Conservation (phyloP, 2,329 filamentous ascomycete species). For the Hypoxylon sp. region DNA sequence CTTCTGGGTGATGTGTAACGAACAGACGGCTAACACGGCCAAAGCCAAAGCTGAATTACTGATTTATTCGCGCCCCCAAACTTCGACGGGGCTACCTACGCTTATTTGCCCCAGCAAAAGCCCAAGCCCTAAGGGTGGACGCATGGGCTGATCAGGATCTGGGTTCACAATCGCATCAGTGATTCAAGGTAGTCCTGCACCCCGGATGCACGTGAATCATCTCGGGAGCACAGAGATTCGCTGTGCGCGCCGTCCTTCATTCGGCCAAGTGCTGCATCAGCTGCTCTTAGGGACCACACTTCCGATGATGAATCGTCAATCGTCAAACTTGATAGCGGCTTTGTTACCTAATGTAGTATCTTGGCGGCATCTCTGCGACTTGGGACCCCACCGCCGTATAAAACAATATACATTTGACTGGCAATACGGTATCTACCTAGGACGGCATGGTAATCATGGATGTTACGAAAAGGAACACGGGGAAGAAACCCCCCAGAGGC, state of each 20-base stretch:
- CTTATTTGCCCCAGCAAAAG: constrained; percentile 26
- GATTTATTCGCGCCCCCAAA: constrained; percentile 1
- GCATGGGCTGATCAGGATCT: constrained; percentile 41
- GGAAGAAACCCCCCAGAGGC: not conserved
- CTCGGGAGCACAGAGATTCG: constrained; percentile 32
- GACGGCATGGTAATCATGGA: constrained; percentile 31
- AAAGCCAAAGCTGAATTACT: constrained; percentile 12
- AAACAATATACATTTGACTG: constrained; percentile 4
- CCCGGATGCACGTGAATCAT: constrained; percentile 40
- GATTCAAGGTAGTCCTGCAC: constrained; percentile 36
- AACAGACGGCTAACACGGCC: constrained; percentile 24
- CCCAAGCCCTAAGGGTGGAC: constrained; percentile 30
- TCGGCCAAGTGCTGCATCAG: constrained; percentile 31
- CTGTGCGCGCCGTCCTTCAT: constrained; percentile 27
- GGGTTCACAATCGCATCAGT: constrained; percentile 34
- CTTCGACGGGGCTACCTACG: constrained; percentile 21
- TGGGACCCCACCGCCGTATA: constrained; percentile 22
- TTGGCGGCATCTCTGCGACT: constrained; percentile 21
- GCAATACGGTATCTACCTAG: constrained; percentile 9
- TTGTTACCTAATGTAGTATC: constrained; percentile 41
- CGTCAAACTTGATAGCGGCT: constrained; percentile 33
- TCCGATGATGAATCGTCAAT: constrained; percentile 36
- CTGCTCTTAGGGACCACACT: constrained; percentile 3
- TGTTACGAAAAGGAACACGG: constrained; percentile 31
- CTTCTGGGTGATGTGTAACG: constrained; percentile 26